These are phyloP conservation scores for Acmispon strigosus DNA, from an alignment of 306 rosid species.

Conservation along the genomic window DNA sequence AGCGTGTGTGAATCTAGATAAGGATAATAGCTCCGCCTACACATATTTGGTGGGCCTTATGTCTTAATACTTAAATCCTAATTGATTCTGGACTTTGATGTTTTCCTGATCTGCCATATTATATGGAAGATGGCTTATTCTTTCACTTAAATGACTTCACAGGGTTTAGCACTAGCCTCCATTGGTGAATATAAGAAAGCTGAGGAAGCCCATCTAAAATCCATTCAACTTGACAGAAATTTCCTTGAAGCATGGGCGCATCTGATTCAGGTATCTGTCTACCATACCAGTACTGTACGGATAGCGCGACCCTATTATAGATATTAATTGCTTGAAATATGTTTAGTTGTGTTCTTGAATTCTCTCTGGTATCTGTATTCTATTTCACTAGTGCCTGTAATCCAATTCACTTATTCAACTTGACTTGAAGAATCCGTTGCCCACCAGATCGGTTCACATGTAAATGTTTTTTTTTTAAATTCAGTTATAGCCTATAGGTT, in stretches of 20 bases:
- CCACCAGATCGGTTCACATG: background rate
- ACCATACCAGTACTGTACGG: background rate
- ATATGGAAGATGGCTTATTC: background rate
- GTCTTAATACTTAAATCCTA: conserved; percentile 4
- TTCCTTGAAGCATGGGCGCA: conserved; percentile 93
- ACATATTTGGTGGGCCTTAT: conserved; percentile 67
- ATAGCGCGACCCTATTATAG: background rate
- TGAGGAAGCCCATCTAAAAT: conserved; percentile 76
- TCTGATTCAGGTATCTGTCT: conserved; percentile 66
- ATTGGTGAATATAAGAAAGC: conserved; percentile 72
- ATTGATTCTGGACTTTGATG: conserved; percentile 20
- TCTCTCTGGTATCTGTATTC: background rate
- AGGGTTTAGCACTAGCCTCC: conserved; percentile 90
- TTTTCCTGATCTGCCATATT: background rate
- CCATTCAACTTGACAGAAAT: conserved; percentile 63
- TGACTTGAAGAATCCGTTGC: background rate
- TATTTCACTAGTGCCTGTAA: background rate
- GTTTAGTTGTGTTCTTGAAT: conserved; percentile 10
- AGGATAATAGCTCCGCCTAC: conserved; percentile 67
- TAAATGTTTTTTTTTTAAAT: background rate
- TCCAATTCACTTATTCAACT: background rate
- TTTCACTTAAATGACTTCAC: conserved; percentile 29
- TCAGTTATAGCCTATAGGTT: conserved; percentile 1
- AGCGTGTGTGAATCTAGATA: conserved; percentile 67
- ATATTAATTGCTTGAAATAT: background rate